Evolutionary conservation across 164 flowering plant species (phyloP).

Genomic region (Annona squamosa): DNA sequence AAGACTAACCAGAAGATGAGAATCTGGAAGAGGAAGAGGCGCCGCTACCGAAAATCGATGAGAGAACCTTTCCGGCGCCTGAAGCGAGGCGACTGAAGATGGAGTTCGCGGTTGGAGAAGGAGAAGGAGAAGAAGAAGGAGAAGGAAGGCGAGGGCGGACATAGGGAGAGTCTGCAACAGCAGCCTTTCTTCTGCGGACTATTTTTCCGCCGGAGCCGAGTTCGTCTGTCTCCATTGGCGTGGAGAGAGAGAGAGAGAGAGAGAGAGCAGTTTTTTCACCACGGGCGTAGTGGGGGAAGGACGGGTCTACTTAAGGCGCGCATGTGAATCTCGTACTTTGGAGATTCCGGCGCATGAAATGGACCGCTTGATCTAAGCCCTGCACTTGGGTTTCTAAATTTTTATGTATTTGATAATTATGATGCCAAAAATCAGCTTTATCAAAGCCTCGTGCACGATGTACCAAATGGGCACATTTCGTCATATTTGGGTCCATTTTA

Average conservation of each 20-base stretch:
- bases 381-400: too few relatives aligned
- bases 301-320: too few relatives aligned
- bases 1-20: not conserved
- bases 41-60: slow-evolving; percentile 32
- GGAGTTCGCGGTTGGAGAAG: slow-evolving; percentile 31
- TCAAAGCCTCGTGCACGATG: too few relatives aligned
- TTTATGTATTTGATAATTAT: too few relatives aligned
- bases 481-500: too few relatives aligned
- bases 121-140: slow-evolving; percentile 26
- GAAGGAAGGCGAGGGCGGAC: slow-evolving; percentile 26
- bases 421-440: too few relatives aligned
- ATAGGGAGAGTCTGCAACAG: slow-evolving; percentile 29
- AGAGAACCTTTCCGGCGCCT: slow-evolving; percentile 48
- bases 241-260: not conserved
- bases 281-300: too few relatives aligned
- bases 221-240: slow-evolving; percentile 5
- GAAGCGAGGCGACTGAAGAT: slow-evolving; percentile 15
- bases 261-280: not conserved
- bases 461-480: too few relatives aligned
- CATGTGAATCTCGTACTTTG: too few relatives aligned
- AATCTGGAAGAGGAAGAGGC: slow-evolving; percentile 20
- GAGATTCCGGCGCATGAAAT: too few relatives aligned
- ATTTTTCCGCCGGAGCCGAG: slow-evolving; percentile 55
- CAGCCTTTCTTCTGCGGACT: slow-evolving; percentile 26
- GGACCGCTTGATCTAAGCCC: too few relatives aligned